Evolutionary conservation across 495 filamentous ascomycete genomes (phyloP).

Genomic region (Zalerion maritima): DNA sequence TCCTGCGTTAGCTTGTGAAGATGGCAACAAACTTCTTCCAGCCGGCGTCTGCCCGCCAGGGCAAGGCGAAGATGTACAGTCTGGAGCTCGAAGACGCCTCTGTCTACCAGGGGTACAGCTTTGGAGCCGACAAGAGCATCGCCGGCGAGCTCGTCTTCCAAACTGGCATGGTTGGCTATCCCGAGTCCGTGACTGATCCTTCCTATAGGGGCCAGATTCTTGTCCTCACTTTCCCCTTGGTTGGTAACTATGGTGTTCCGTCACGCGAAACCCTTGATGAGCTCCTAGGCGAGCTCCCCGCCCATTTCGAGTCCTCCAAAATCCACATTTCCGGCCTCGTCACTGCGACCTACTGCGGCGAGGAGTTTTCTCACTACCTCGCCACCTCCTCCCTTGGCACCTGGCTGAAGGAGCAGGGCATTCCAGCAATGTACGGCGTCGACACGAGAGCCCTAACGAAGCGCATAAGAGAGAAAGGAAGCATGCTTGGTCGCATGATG

Average conservation of each 20-base stretch:
- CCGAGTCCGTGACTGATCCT: constrained; percentile 85
- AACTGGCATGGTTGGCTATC: constrained; percentile 98
- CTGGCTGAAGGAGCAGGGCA: constrained; percentile 90
- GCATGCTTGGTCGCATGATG: constrained; percentile 88
- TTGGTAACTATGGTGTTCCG: constrained; percentile 92
- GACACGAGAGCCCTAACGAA: constrained; percentile 92
- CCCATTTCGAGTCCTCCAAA: constrained; percentile 78
- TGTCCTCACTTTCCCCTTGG: constrained; percentile 78
- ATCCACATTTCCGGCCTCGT: constrained; percentile 90
- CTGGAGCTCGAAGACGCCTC: constrained; percentile 80
- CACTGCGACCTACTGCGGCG: constrained; percentile 77
- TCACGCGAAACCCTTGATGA: constrained; percentile 68
- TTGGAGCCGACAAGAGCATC: constrained; percentile 81
- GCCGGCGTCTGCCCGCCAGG: constrained; percentile 39
- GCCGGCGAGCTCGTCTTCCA: constrained; percentile 97
- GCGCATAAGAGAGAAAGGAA: constrained; percentile 80
- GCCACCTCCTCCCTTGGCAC: constrained; percentile 75
- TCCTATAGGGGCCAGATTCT: constrained; percentile 88
- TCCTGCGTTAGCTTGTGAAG: too few relatives aligned
- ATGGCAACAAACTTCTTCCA: constrained; percentile 32
- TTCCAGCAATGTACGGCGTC: constrained; percentile 93
- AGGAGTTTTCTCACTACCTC: constrained; percentile 88
- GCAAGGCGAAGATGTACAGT: constrained; percentile 33
- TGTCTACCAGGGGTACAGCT: constrained; percentile 84
- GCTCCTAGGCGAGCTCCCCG: constrained; percentile 67